Conservation (phyloP, 139 green algal genomes). For the Coccomyxa sp. region DNA sequence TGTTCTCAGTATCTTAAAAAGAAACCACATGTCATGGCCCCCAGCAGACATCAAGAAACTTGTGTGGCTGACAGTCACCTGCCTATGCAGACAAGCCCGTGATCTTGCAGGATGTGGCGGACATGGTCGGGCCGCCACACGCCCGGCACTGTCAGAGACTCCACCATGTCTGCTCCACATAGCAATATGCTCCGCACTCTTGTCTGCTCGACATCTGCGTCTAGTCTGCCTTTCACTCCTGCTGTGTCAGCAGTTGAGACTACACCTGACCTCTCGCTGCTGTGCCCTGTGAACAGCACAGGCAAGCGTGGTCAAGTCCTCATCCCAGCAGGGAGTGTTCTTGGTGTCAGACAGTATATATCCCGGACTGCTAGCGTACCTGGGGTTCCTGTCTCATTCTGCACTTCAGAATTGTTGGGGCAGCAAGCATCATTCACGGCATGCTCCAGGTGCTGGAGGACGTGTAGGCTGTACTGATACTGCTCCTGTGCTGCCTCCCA, state of each 20-base stretch:
- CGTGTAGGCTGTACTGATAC: constrained; percentile 64
- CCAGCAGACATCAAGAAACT: background rate
- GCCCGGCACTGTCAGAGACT: constrained; percentile 57
- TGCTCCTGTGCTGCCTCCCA: constrained; percentile 68
- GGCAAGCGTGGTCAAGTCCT: no score
- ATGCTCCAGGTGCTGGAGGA: constrained; percentile 46
- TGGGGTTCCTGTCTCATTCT: background rate
- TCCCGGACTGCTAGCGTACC: background rate
- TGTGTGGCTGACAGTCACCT: constrained; percentile 13
- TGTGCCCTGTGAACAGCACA: background rate
- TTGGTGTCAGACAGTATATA: no score
- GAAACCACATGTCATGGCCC: background rate
- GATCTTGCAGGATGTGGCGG: constrained; percentile 37
- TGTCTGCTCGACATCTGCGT: background rate
- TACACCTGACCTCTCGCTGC: background rate
- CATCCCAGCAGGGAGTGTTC: no score
- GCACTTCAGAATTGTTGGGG: background rate
- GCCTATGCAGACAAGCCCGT: constrained; percentile 52
- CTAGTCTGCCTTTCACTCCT: background rate
- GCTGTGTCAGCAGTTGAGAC: background rate
- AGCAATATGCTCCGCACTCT: constrained; percentile 46
- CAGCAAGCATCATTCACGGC: background rate
- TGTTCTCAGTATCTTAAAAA: background rate
- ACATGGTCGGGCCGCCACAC: constrained; percentile 62
- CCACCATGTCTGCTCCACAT: constrained; percentile 69